A percentile compares a stretch with the other conserved stretches of the same genome.
Conservation (phyloP, 805 yeast genomes). For the Sungouiella thailandica region DNA sequence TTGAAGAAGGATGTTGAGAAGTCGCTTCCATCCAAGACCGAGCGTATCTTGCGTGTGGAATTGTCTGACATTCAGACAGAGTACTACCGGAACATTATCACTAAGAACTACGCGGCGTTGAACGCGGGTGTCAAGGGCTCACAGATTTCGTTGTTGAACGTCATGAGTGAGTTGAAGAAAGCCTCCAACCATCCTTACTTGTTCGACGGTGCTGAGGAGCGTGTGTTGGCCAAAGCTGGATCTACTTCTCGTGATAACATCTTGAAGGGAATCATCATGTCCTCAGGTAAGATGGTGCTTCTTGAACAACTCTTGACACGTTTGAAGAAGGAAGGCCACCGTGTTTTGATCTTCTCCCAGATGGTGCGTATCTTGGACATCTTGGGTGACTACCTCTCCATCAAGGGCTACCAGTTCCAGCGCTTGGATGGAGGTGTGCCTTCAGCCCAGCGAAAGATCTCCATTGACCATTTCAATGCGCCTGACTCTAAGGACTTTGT, state of each 20-base stretch:
- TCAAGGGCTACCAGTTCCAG: conserved; percentile 85
- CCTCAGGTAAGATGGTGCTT: conserved; percentile 96
- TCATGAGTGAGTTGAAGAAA: conserved; percentile 93
- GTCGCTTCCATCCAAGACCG: conserved; percentile 92
- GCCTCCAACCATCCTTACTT: conserved; percentile 97
- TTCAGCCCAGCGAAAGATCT: conserved; percentile 85
- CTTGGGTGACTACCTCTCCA: conserved; percentile 83
- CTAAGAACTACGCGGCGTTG: conserved; percentile 87
- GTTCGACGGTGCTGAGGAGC: conserved; percentile 88
- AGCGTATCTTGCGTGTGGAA: conserved; percentile 91
- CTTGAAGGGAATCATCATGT: conserved; percentile 90
- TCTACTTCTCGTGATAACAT: conserved; percentile 68
- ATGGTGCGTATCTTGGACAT: conserved; percentile 97
- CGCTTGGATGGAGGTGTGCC: conserved; percentile 96
- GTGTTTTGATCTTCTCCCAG: conserved; percentile 92
- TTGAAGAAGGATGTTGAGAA: conserved; percentile 97
- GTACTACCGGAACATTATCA: conserved; percentile 88
- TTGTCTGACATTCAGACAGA: conserved; percentile 92
- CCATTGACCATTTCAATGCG: conserved; percentile 95
- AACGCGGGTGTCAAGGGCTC: conserved; percentile 70
- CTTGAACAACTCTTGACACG: conserved; percentile 84
- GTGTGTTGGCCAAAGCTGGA: conserved; percentile 65
- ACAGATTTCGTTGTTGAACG: conserved; percentile 82
- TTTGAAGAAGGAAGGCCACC: conserved; percentile 87
- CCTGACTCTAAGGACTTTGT: conserved; percentile 90